Conservation (phyloP, 805 yeast species). For the Barnettozyma sucrosica region DNA sequence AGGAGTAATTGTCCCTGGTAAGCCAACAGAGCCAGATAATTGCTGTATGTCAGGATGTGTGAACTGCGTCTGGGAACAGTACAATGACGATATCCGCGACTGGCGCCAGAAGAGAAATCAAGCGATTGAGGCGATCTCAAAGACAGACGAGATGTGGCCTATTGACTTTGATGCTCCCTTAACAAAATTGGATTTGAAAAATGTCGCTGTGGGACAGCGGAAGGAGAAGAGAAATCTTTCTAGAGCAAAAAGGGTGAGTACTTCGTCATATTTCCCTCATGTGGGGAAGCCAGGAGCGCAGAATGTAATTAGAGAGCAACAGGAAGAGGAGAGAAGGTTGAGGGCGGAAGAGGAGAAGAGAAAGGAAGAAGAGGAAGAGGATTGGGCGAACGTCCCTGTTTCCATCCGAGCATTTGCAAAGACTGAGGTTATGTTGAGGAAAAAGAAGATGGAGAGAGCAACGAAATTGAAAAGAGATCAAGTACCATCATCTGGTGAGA, state of each 20-base stretch:
- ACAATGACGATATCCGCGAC: constrained; percentile 78
- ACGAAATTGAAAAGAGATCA: constrained; percentile 14
- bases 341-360: neutral
- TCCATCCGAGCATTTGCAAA: constrained; percentile 79
- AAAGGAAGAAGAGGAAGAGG: constrained; percentile 36
- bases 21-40: constrained; percentile 87
- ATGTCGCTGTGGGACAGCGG: constrained; percentile 37
- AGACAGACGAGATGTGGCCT: constrained; percentile 54
- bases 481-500: neutral
- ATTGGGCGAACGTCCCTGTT: constrained; percentile 60
- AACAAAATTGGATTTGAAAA: constrained; percentile 33
- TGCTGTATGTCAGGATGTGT: constrained; percentile 98
- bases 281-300: constrained; percentile 29
- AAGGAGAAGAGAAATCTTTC: constrained; percentile 22
- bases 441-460: constrained; percentile 18
- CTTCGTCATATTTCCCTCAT: constrained; percentile 31
- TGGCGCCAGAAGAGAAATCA: constrained; percentile 60
- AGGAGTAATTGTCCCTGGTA: constrained; percentile 76
- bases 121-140: constrained; percentile 50
- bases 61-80: constrained; percentile 95
- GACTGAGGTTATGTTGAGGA: constrained; percentile 62
- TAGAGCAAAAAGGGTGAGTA: constrained; percentile 22
- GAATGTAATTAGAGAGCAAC: constrained; percentile 18
- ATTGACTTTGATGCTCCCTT: constrained; percentile 55
- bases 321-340: constrained; percentile 20